These are phyloP conservation scores for Lipomyces kockii DNA, from an alignment of 805 yeast species.

Conservation along the genomic window DNA sequence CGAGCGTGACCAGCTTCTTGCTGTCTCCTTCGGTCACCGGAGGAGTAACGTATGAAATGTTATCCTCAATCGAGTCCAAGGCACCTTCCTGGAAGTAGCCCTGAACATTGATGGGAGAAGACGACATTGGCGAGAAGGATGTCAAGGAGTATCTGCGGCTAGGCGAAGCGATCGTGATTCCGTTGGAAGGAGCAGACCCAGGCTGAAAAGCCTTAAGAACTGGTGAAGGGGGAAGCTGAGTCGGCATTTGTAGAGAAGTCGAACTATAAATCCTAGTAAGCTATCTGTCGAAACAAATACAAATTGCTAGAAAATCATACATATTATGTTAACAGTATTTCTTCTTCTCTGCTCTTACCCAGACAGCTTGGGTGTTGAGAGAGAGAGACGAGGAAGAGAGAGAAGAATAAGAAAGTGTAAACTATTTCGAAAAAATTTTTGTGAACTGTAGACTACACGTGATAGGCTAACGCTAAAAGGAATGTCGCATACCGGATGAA, in stretches of 20 bases:
- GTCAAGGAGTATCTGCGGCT: conserved; percentile 29
- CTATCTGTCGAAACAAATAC: too few relatives aligned
- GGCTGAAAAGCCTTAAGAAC: conserved; percentile 22
- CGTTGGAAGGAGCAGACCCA: conserved; percentile 20
- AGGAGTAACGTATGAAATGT: conserved; percentile 21
- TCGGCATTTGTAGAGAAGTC: conserved; percentile 17
- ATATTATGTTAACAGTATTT: neutral
- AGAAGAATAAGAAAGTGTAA: neutral
- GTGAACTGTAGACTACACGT: conserved; percentile 9
- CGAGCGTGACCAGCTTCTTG: conserved; percentile 35
- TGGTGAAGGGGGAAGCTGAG: conserved; percentile 31
- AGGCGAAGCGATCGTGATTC: conserved; percentile 21
- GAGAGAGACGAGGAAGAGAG: conserved; percentile 17
- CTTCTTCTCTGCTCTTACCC: conserved; percentile 26
- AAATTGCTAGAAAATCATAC: neutral
- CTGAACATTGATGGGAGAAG: conserved; percentile 26
- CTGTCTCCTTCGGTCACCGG: conserved; percentile 25
- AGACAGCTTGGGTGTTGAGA: conserved; percentile 11
- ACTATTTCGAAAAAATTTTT: conserved; percentile 15
- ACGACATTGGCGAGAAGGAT: conserved; percentile 15
- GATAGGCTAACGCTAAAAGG: conserved; percentile 5
- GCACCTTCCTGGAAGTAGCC: conserved; percentile 11
- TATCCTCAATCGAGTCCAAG: conserved; percentile 10
- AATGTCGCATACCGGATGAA: conserved; percentile 3
- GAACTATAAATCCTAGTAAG: neutral